Evolutionary conservation across 352 stramenopile genomes (phyloP).

Genomic region (Phytophthora citricola): DNA sequence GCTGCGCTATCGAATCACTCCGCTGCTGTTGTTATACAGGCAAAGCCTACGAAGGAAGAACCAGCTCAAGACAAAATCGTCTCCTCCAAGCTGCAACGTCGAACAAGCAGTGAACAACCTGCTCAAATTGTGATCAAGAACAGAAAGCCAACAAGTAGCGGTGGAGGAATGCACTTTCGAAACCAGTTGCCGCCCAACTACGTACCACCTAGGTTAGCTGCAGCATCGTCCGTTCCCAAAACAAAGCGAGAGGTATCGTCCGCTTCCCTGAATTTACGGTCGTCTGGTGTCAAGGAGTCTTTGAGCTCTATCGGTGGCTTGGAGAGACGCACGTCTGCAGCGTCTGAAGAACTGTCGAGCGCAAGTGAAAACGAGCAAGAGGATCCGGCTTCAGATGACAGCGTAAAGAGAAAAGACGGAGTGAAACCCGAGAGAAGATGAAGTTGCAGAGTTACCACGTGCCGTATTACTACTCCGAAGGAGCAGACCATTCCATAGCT

Average conservation of each 20-base stretch:
- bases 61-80: constrained; percentile 5
- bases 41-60: constrained; percentile 4
- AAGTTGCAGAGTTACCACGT: constrained; percentile 48
- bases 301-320: not conserved
- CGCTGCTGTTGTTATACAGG: not conserved
- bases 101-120: constrained; percentile 9
- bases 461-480: constrained; percentile 34
- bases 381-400: constrained; percentile 9
- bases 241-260: constrained; percentile 9
- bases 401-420: constrained; percentile 8
- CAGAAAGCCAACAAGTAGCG: constrained; percentile 26
- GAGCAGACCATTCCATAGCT: not conserved
- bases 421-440: constrained; percentile 15
- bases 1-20: constrained; percentile 21
- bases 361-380: constrained; percentile 26
- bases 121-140: constrained; percentile 40
- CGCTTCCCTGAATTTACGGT: not conserved
- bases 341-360: constrained; percentile 27
- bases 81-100: not conserved
- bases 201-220: constrained; percentile 32
- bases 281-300: constrained; percentile 8
- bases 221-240: constrained; percentile 20
- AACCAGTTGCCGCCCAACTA: constrained; percentile 77
- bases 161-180: constrained; percentile 72
- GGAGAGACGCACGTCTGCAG: constrained; percentile 11